Evolutionary conservation across 805 yeast genomes (phyloP).

Genomic region (Lipomyces sp.): DNA sequence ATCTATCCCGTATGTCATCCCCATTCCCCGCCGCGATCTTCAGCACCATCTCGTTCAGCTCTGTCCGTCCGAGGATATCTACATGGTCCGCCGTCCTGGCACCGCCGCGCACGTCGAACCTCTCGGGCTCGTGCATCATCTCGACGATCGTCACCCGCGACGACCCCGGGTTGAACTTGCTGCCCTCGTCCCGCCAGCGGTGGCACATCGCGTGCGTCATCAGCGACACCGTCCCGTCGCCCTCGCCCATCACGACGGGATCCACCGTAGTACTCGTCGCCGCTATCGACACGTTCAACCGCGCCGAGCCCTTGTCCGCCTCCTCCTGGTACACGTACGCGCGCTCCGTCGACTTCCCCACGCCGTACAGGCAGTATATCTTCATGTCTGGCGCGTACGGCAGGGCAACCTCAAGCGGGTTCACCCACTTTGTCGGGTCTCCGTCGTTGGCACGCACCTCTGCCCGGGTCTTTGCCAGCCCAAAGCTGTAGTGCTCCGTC

Average conservation of each 20-base stretch:
- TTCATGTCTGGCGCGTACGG: slow-evolving; percentile 94
- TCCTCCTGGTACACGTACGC: slow-evolving; percentile 82
- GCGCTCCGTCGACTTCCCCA: slow-evolving; percentile 95
- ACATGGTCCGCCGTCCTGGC: slow-evolving; percentile 98
- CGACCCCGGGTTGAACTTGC: slow-evolving; percentile 74
- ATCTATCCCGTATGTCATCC: slow-evolving; percentile 56
- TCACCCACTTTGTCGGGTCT: slow-evolving; percentile 83
- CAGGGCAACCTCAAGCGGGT: slow-evolving; percentile 86
- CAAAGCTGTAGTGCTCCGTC: slow-evolving; percentile 70
- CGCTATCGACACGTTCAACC: slow-evolving; percentile 70
- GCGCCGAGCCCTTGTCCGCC: slow-evolving; percentile 47
- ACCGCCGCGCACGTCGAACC: slow-evolving; percentile 94
- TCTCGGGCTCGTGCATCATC: slow-evolving; percentile 87
- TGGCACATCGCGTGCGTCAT: slow-evolving; percentile 88
- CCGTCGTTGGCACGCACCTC: slow-evolving; percentile 65
- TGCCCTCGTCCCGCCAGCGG: slow-evolving; percentile 68
- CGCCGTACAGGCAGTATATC: slow-evolving; percentile 86
- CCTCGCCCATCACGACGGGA: slow-evolving; percentile 84
- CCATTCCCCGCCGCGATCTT: slow-evolving; percentile 82
- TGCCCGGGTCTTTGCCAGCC: slow-evolving; percentile 57
- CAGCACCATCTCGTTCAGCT: slow-evolving; percentile 78
- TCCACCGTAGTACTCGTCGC: slow-evolving; percentile 44
- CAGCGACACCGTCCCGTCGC: slow-evolving; percentile 92
- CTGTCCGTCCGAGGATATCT: slow-evolving; percentile 91
- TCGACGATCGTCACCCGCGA: slow-evolving; percentile 77